Conservation (phyloP, 331 rosid species). For the Pyrus hybrid region DNA sequence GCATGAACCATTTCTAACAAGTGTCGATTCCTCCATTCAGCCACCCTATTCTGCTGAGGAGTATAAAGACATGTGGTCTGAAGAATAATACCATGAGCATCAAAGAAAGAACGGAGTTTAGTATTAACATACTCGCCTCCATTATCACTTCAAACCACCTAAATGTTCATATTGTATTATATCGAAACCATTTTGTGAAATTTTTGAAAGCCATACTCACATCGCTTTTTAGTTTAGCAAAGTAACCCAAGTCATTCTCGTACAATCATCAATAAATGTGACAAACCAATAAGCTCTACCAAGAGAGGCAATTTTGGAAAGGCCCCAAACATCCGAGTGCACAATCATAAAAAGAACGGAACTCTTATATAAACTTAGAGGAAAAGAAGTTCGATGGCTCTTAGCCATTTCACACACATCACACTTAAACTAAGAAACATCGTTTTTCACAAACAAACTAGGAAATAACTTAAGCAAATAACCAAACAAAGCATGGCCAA, state of each 20-base stretch:
- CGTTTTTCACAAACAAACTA: background rate
- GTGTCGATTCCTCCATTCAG: background rate
- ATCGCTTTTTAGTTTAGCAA: too few species aligned
- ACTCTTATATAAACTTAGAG: background rate
- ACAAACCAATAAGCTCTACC: background rate
- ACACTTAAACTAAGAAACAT: too few species aligned
- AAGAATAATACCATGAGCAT: too few species aligned
- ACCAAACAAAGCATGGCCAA: background rate
- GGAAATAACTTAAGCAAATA: background rate
- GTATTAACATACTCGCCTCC: background rate
- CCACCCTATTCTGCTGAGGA: background rate
- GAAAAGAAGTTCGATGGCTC: background rate
- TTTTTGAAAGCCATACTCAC: background rate
- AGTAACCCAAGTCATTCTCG: background rate
- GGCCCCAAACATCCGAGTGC: background rate
- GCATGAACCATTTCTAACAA: background rate
- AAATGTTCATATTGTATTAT: background rate
- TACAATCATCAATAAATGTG: background rate
- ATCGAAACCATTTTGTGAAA: background rate
- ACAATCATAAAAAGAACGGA: fast-evolving
- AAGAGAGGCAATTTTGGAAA: background rate
- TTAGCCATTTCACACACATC: background rate
- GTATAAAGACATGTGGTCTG: background rate
- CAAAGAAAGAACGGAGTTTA: background rate
- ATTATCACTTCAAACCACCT: background rate